Conservation (phyloP, 2,329 filamentous ascomycete genomes). For the Fusarium caatingaense region DNA sequence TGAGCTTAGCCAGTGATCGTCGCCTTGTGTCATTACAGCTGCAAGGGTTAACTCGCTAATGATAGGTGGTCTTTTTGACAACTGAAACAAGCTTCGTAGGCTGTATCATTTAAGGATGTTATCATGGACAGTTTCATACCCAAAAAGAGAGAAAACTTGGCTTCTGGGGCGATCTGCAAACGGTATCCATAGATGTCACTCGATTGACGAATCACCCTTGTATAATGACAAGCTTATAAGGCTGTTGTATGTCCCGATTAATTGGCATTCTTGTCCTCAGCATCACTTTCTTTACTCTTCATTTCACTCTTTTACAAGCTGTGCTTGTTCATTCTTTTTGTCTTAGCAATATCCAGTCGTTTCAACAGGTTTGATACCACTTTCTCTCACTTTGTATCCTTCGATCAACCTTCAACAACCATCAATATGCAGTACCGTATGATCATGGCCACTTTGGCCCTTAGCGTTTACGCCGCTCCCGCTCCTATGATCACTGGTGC, state of each 20-base stretch:
- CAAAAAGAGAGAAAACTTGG: background rate
- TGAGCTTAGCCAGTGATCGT: conserved; percentile 1
- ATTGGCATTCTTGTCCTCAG: conserved; percentile 23
- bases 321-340: conserved; percentile 41
- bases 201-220: conserved; percentile 3
- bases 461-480: conserved; percentile 39
- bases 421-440: conserved; percentile 46
- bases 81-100: conserved; percentile 25
- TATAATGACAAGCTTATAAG: conserved; percentile 37
- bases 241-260: background rate
- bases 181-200: conserved; percentile 8
- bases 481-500: conserved; percentile 38
- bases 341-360: conserved; percentile 14
- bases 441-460: conserved; percentile 43
- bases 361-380: conserved; percentile 42
- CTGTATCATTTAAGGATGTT: conserved; percentile 36
- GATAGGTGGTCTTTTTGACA: conserved; percentile 36
- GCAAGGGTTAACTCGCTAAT: conserved; percentile 3
- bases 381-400: background rate
- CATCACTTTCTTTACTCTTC: conserved; percentile 35
- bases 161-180: conserved; percentile 6
- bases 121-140: conserved; percentile 38
- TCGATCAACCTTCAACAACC: background rate
- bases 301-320: conserved; percentile 44
- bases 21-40: background rate